Base-by-base conservation (phyloP, 2,329 filamentous ascomycete species). In the Fusarium decemcellulare region DNA sequence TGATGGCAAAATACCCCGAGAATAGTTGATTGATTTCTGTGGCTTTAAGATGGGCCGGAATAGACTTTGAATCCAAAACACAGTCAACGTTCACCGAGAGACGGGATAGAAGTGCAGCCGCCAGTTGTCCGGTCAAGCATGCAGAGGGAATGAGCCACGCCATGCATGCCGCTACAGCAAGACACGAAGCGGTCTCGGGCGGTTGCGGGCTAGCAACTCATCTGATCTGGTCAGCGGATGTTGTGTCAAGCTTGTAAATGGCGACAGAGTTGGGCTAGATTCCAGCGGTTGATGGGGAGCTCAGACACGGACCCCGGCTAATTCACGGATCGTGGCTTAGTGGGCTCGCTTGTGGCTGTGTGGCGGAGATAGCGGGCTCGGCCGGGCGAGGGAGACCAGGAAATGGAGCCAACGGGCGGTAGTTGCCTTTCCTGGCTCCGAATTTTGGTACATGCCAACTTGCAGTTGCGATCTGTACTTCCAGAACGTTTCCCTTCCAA, bases 381-480 rank as follows among this genome's bases (percentile, higher is more conserved):
- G 37, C 65, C 54, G 59, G 63, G 52, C 63, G 44, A 66, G 54
- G 50, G 56, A 27, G 44, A 65, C 46, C 55, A 68, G 50, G 47
- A 39, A 59, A 42, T 58, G 56, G 54, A 68, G 23, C 29, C 46
- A 65, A 62, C 66, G 66, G 68, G 63, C 61, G 63, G 59, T 37
- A 67, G 60, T 70, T 64, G 62, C 68, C 68, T 59, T 60, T 68
- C 63, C 52, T 57, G 65, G 63, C 36, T 58, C 61, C 65, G 63
- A 66, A 61, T 65, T 71, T 72, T 62, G 60, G 70, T 69, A 73
- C 71, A 69, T 73, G 74, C 73, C 75, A 77, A 73, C 67, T 76
- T 76, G 74, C 71, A 73, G 46, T 70, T 70, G 63, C 70, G 68
- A 75, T 73, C 70, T 75, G 73, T 72, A 65, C 69, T 67, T 72